phyloP scores from a whole-genome alignment of 306 rosid genomes.

The Trifolium fragiferum region DNA sequence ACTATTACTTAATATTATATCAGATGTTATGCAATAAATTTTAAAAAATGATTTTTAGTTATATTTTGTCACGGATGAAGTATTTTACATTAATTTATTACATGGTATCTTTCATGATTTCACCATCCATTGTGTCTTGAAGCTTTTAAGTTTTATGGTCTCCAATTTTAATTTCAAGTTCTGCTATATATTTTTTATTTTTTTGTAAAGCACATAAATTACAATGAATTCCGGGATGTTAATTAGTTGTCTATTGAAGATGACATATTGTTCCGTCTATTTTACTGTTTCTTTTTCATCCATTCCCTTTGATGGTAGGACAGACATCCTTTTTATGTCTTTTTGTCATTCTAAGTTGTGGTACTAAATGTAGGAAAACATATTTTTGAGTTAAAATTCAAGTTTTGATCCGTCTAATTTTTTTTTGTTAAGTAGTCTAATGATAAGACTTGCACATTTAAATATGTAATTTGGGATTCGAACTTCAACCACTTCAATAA shows the following conservation, averaged over 20 bases:
- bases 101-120: neutral
- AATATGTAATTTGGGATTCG: too few relatives aligned
- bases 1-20: too few relatives aligned
- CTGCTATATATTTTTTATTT: neutral
- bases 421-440: too few relatives aligned
- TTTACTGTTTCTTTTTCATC: conserved; percentile 7
- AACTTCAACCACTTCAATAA: too few relatives aligned
- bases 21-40: too few relatives aligned
- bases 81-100: neutral
- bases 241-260: conserved; percentile 25
- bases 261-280: conserved; percentile 27
- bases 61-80: too few relatives aligned
- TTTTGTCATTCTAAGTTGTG: neutral
- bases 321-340: neutral
- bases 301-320: conserved; percentile 36
- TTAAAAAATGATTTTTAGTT: too few relatives aligned
- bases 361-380: conserved; percentile 1
- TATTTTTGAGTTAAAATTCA: neutral
- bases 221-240: neutral
- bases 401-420: too few relatives aligned
- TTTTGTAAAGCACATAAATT: neutral
- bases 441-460: too few relatives aligned
- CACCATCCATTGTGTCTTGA: neutral
- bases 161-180: neutral
- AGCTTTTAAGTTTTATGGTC: neutral